Base-by-base conservation (phyloP, 1,139 yeast genomes). In the Candida pseudoviswanathii region DNA sequence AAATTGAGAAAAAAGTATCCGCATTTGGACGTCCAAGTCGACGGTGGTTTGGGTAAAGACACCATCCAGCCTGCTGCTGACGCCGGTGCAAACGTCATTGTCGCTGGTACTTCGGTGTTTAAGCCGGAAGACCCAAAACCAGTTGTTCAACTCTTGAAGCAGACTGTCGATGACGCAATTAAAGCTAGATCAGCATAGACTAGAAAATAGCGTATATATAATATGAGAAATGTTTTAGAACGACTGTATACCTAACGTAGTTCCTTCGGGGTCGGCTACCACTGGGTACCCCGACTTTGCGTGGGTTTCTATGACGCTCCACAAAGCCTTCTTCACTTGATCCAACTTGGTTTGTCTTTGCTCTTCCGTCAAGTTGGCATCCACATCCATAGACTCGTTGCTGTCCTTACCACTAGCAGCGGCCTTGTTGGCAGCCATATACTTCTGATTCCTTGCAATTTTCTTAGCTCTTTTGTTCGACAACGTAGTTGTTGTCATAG, bases 21-120 rank as follows among this genome's bases (percentile, higher is more conserved):
- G 16, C 66, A 84, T 33, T 75, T 92, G 66, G 85, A 94, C 68
- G 89, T 94, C 59, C 95, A 94, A 72, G 99, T 94, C 32, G 99
- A 94, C 66, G 99, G 99, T 54, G 99, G 99, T 0, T 76, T 94
- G 55, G 96, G 96, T 51, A 85, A 84, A 57, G 91, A 82, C 45
- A 94, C 96, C 5, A 84, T 90, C 48, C 87, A 82, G 47, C 79
- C 78, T 34, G 97, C 97, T 50, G 96, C 98, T 24, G 78, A 79
- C 51, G 97, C 97, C 8, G 98, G 98, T 50, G 99, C 99, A 47
- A 94, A 94, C 67, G 97, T 94, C 44, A 92, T 95, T 64, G 99
- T 94, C 48, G 98, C 99, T 2, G 99, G 99, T 41, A 94, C 99
- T 16, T 81, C 96, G 46, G 95, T 92, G 16, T 94, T 91, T 73